Base-by-base conservation (phyloP, 2,329 filamentous ascomycete genomes). In the Xylariaceae sp. region DNA sequence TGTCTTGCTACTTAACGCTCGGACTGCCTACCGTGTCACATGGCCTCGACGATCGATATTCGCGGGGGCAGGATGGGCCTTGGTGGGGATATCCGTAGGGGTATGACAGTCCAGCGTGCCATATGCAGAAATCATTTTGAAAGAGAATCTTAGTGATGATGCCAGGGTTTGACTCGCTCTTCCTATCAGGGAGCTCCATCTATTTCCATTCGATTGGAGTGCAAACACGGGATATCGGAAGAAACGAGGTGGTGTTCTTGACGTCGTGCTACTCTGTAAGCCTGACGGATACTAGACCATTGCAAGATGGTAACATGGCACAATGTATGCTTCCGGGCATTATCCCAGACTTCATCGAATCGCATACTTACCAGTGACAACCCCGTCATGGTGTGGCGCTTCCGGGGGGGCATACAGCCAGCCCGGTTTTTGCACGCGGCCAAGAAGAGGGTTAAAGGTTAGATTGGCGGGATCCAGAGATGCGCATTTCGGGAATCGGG, bases 51-150 rank as follows among this genome's bases (percentile, higher is more conserved):
- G 32, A 53, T 51, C 47, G 27, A 11, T 31, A 47, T 42, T 47
- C 42, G 47, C 35, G 37, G 6, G 34, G 32, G 42, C 34, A 35
- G 27, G 40, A 43, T 51, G 54, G 43, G 30, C 42, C 37, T 6
- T 30, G 41, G 53, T 60, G 56, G 58, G 58, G 58, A 60, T 53
- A 53, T 58, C 58, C 58, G 58, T 42, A 40, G 19, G 40, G 8
- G 44, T 11, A 40, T 35, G 45, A 6, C 53, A 31, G 37, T 42
- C 41, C 49, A 35, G 35, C 40, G 50, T 52, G 50, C 45, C 50
- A 26, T 35, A 40, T 32, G 30, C 29, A 40, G 40, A 55, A 43
- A 41, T 31, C 39, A 19, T 43, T 41, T n/a, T n/a, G 6, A 12
- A 40, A 50, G 32, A 47, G 11, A 12, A 11, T 41, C 6, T 32